Base-by-base conservation (phyloP, 164 flowering plant genomes). In the Santalum album region DNA sequence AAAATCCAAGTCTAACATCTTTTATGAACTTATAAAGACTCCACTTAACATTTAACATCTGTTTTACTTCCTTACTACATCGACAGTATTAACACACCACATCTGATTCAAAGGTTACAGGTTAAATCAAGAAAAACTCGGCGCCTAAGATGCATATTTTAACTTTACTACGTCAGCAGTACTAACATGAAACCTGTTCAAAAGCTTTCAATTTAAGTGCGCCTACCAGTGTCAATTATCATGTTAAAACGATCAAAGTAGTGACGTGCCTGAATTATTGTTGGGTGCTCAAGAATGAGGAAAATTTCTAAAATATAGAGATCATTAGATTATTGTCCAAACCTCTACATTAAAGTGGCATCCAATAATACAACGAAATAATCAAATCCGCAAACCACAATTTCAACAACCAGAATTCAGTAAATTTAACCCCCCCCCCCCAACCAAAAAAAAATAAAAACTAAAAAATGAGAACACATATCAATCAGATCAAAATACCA, bases 401-500 rank as follows among this genome's bases (percentile, higher is more conserved):
- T 11, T 15, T 38, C 42, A 38, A 38, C 14, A 38, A 10, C 42
- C 14, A 32, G 3, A 38, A 38, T 15, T 15, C 16, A 14, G 16
- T 16, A 38, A 56, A 46, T 52, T 54, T 32, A 54, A 19, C 45
- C 64, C 54, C 44, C 52, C 54, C 59, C 51, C n/a, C 32, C 50
- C 50, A 32, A 53, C 25, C 43, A 58, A 49, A 10, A 1, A 16
- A 27, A 53, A 61, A 25, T 45, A 6, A 17, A 12, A 38, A 4
- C 15, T 12, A 38, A 12, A 38, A 38, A 1, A 38, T 3, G 16
- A 3, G 42, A 38, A 0, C 9, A 14, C 14, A 10, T 38, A 10
- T 12, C 32, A 21, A 66, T 54, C 53, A 27, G 42, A 75, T 62
- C 63, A 60, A 57, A 42, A 11, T 20, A 45, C 42, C 18, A 35